phyloP scores from a whole-genome alignment of 2,329 filamentous ascomycete species.

The Gremmenia infestans region DNA sequence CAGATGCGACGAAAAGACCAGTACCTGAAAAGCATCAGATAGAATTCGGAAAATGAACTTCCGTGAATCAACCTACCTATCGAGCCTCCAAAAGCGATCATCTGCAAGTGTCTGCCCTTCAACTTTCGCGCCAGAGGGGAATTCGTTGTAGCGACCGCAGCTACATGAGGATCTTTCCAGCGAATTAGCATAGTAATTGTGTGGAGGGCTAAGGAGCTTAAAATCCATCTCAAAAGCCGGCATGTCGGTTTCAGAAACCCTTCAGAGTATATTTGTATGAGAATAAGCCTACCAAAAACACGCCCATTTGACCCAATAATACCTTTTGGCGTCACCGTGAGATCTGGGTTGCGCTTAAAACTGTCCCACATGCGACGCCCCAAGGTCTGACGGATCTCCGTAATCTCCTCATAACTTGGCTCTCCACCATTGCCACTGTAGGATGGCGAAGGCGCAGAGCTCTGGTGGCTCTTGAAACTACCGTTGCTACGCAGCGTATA shows the following conservation, averaged over 20 bases:
- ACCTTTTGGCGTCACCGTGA: constrained; percentile 44
- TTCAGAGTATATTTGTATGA: too few species aligned
- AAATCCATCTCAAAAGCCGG: too few species aligned
- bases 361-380: constrained; percentile 21
- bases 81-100: constrained; percentile 94
- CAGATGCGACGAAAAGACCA: constrained; percentile 83
- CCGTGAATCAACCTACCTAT: constrained; percentile 52
- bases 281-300: constrained; percentile 35
- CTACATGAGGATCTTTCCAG: constrained; percentile 51
- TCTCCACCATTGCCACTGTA: constrained; percentile 17
- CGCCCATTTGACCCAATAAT: constrained; percentile 24
- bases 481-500: neutral
- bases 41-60: neutral
- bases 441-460: constrained; percentile 2
- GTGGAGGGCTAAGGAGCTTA: too few species aligned
- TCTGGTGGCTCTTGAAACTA: neutral
- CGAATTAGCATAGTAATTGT: too few species aligned
- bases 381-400: constrained; percentile 11
- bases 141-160: constrained; percentile 59
- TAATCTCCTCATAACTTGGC: constrained; percentile 23
- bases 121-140: constrained; percentile 71
- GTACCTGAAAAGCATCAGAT: constrained; percentile 48
- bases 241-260: too few species aligned
- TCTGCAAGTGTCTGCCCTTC: constrained; percentile 84
- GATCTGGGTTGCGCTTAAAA: constrained; percentile 33